Conservation (phyloP, 202 grass and related monocot species). For the Dendrocalamus latiflorus region DNA sequence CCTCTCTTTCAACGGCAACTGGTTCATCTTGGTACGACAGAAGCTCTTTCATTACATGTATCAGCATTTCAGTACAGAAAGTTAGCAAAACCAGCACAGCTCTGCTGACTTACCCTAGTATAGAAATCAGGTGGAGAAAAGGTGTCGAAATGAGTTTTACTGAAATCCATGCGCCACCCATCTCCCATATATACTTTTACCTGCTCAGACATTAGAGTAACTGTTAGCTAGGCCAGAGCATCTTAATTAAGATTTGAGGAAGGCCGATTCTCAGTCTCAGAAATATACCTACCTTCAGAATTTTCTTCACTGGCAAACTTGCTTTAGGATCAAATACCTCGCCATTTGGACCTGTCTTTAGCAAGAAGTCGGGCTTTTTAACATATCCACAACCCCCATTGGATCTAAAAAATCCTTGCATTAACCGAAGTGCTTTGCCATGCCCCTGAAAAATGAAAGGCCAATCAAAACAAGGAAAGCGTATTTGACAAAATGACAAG, state of each 20-base stretch:
- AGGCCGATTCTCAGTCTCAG: background rate
- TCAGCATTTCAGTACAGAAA: background rate
- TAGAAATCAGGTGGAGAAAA: constrained; percentile 83
- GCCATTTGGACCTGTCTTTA: constrained; percentile 49
- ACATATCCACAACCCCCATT: constrained; percentile 78
- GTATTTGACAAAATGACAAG: background rate
- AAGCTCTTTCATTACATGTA: background rate
- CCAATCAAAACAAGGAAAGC: background rate
- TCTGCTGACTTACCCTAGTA: constrained; percentile 39
- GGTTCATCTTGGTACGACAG: background rate
- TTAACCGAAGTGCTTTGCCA: constrained; percentile 59
- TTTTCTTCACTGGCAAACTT: constrained; percentile 57
- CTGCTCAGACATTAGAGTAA: constrained; percentile 17
- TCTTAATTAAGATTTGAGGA: background rate
- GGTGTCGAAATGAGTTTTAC: constrained; percentile 81
- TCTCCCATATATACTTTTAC: constrained; percentile 88
- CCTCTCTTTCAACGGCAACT: background rate
- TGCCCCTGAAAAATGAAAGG: constrained; percentile 46
- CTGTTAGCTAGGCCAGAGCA: background rate
- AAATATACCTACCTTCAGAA: constrained; percentile 52
- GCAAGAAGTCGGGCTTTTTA: constrained; percentile 70
- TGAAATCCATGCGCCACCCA: constrained; percentile 79
- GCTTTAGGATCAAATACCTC: constrained; percentile 62
- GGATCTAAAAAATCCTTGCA: constrained; percentile 87
- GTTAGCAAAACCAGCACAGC: background rate